Conservation (phyloP, 1,284 basidiomycete genomes). For the Cryptococcus floricola region DNA sequence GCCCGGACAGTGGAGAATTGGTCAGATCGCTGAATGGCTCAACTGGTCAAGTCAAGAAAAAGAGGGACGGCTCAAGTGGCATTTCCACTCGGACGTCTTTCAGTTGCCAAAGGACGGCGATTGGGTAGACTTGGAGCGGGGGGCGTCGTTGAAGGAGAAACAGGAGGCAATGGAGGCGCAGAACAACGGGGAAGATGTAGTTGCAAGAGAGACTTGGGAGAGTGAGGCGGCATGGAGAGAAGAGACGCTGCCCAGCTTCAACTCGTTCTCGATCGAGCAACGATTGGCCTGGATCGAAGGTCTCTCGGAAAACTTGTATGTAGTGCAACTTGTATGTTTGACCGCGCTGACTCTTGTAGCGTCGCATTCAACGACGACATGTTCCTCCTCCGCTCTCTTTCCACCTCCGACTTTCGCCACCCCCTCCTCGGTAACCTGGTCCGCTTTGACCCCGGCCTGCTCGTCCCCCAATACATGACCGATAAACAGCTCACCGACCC, state of each 20-base stretch:
- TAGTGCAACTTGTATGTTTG: conserved; percentile 8
- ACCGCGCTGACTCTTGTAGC: conserved; percentile 6
- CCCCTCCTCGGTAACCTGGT: conserved; percentile 34
- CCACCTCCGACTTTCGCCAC: conserved; percentile 34
- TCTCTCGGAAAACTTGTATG: conserved; percentile 34
- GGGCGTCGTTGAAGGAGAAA: neutral
- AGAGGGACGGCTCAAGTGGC: conserved; percentile 27
- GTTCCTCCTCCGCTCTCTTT: conserved; percentile 31
- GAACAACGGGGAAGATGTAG: neutral
- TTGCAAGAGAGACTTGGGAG: neutral
- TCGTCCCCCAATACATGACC: conserved; percentile 21
- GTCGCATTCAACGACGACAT: conserved; percentile 45
- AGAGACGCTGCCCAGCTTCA: conserved; percentile 35
- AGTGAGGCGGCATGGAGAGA: conserved; percentile 33
- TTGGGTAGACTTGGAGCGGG: neutral
- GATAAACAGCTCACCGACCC: conserved; percentile 18
- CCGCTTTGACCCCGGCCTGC: conserved; percentile 31
- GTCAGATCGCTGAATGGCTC: conserved; percentile 42
- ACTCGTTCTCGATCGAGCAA: conserved; percentile 40
- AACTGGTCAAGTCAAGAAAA: conserved; percentile 22
- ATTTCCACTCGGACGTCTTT: conserved; percentile 40
- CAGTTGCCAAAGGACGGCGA: conserved; percentile 30
- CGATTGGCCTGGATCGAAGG: conserved; percentile 31
- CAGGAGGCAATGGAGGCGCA: neutral
- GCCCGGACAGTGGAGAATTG: conserved; percentile 24